These are phyloP conservation scores for Zymoseptoria brevis DNA, from an alignment of 2,329 filamentous ascomycete genomes.

Conservation along the genomic window DNA sequence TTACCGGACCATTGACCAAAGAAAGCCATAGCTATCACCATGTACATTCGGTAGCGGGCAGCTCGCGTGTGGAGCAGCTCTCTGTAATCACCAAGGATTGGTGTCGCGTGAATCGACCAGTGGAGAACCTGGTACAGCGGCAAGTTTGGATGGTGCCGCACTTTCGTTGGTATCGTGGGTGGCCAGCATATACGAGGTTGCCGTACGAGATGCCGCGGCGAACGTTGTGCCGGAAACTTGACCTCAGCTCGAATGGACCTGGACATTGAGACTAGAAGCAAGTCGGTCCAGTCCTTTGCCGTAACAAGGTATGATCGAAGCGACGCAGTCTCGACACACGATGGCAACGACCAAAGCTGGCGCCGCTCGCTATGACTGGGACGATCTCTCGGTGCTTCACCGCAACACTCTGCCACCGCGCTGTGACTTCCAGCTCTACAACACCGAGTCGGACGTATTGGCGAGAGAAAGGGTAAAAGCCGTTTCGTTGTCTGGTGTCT, in stretches of 20 bases:
- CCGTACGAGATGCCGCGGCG: too few relatives aligned
- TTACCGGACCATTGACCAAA: conserved; percentile 37
- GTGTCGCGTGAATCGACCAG: conserved; percentile 42
- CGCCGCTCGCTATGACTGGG: conserved; percentile 44
- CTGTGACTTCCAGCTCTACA: conserved; percentile 50
- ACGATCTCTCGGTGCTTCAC: conserved; percentile 52
- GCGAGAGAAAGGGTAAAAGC: conserved; percentile 26
- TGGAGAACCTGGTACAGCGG: too few relatives aligned
- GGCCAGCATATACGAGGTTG: too few relatives aligned
- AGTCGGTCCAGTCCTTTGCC: too few relatives aligned
- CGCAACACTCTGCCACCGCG: conserved; percentile 52
- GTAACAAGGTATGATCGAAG: too few relatives aligned
- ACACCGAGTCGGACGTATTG: conserved; percentile 43
- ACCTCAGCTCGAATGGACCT: too few relatives aligned
- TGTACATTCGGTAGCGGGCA: conserved; percentile 41
- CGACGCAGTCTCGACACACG: too few relatives aligned
- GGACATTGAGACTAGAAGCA: too few relatives aligned
- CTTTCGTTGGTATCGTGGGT: too few relatives aligned
- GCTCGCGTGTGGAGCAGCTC: conserved; percentile 44
- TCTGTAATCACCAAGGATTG: conserved; percentile 21
- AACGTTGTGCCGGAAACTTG: too few relatives aligned
- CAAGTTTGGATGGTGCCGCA: too few relatives aligned
- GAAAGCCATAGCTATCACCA: conserved; percentile 36
- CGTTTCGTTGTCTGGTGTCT: conserved; percentile 30
- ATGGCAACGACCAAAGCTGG: background rate